These are phyloP conservation scores for Alternaria sp. DNA, from an alignment of 2,329 filamentous ascomycete genomes.

Conservation along the genomic window DNA sequence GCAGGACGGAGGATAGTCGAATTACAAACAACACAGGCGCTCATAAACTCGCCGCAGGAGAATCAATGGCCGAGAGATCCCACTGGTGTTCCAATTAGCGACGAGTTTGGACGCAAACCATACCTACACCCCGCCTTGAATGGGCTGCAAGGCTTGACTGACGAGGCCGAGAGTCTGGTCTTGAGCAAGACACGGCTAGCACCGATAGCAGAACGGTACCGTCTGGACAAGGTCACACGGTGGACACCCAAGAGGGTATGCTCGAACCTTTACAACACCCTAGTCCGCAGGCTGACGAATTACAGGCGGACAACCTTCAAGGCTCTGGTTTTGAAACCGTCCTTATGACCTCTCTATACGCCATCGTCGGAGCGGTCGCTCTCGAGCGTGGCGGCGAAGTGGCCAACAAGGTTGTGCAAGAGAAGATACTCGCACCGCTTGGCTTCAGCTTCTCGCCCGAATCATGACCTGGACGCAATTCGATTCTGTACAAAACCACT, in stretches of 20 bases:
- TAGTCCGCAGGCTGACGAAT: neutral
- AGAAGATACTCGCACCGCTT: conserved; percentile 70
- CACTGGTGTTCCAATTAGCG: conserved; percentile 28
- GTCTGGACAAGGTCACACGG: conserved; percentile 76
- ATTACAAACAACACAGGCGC: conserved; percentile 68
- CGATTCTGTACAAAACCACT: conserved; percentile 13
- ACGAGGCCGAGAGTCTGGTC: conserved; percentile 65
- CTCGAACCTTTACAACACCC: conserved; percentile 3
- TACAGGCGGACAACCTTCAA: conserved; percentile 69
- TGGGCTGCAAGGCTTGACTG: conserved; percentile 74
- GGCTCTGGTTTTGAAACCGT: conserved; percentile 78
- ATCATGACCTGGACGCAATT: conserved; percentile 10
- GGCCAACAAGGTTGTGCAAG: conserved; percentile 75
- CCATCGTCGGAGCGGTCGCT: conserved; percentile 87
- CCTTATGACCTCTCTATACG: conserved; percentile 78
- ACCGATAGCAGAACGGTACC: conserved; percentile 71
- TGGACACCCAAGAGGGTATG: conserved; percentile 87
- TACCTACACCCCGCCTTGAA: conserved; percentile 74
- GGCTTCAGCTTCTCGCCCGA: conserved; percentile 41
- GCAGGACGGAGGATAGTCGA: conserved; percentile 69
- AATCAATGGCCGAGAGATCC: conserved; percentile 28
- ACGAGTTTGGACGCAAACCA: conserved; percentile 62
- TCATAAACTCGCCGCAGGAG: conserved; percentile 58
- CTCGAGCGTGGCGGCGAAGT: conserved; percentile 83
- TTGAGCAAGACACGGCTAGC: conserved; percentile 71